Evolutionary conservation across 2,329 filamentous ascomycete species (phyloP), one percentile per base, ranked within the genome.

Genomic region (Emydomyces testavorans): DNA sequence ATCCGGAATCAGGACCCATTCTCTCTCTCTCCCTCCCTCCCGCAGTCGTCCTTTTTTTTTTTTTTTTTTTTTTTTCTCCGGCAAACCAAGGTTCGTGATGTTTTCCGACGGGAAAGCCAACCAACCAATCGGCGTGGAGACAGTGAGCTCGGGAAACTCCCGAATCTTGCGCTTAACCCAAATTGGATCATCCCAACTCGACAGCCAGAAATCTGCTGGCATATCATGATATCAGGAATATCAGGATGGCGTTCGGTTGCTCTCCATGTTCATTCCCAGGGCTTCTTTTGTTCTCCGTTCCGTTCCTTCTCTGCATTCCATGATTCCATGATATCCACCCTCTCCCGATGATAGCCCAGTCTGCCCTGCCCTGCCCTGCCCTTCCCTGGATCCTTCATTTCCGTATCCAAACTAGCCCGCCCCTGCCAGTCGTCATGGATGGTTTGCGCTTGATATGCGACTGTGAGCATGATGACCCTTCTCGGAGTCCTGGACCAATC

Each of bases 41-140:
- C 4, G 4, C 21, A n/a, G 16, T 38, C 5, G 18, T 38, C 20
- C 7, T 38, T 15, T 4, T 13, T 20, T 20, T 37, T 3, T 11
- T 18, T 36, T 20, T 20, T 11, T 29, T 1, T 29, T 29, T 7
- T 2, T 11, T 11, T 40, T 29, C 20, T 20, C 39, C 40, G 40
- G 40, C 28, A 34, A 43, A 43, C 40, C 31, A 45, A 45, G 15
- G 8, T 13, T n/a, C 20, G 34, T 5, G n/a, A n/a, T n/a, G n/a
- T n/a, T n/a, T 45, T 45, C 42, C 42, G 42, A 36, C 42, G 42
- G 42, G 34, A 45, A 45, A 45, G 18, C 18, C 23, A 21, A 28
- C 20, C 13, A 38, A 38, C 36, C 41, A 7, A 18, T n/a, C n/a
- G n/a, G n/a, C n/a, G n/a, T n/a, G n/a, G 24, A 15, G 31, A 32